Base-by-base conservation (phyloP, 306 rosid genomes). In the Hylodesmum podocarpum region DNA sequence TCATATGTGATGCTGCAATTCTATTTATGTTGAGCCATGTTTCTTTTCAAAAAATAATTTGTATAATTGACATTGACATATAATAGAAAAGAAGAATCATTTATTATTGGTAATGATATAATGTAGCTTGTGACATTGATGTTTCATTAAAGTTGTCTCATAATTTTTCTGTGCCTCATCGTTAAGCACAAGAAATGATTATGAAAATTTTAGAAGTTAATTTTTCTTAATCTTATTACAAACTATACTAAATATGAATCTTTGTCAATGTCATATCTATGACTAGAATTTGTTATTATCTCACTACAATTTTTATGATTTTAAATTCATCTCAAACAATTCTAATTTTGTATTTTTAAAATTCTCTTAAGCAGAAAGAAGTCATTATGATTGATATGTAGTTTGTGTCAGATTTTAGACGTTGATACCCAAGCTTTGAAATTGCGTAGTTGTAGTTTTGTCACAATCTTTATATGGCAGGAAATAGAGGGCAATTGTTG, bases 1-100 rank as follows among this genome's bases (percentile, higher is more conserved):
- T 40, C 33, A 41, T 29, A 53, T 41, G 59, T 51, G 27, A 28
- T 78, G 72, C 64, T 27, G 8, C 77, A 61, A 39, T 59, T 72
- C 13, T 70, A 24, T 78, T 58, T 11, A 43, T 19, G 49, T 43
- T 33, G 1, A 22, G 19, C 27, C 43, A 13, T 27, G 3, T 41
- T 41, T 59, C 29, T 14, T 50, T n/a, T 40, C 13, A n/a, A 2
- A 12, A 63, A 25, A 75, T 44, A 0, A 22, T 66, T 6, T 25
- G 14, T 57, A 27, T 25, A 27, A 27, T 29, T 28, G 11, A 58
- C 15, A 13, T 27, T 14, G 21, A 57, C 25, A 25, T 19, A 21
- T 39, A 33, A 61, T 61, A 33, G 10, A 11, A n/a, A 3, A 19
- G 28, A 15, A 18, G 0, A 10, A 34, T 64, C 8, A 50, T 50